Conservation (phyloP, 352 stramenopile genomes). For the Thraustotheca clavata region DNA sequence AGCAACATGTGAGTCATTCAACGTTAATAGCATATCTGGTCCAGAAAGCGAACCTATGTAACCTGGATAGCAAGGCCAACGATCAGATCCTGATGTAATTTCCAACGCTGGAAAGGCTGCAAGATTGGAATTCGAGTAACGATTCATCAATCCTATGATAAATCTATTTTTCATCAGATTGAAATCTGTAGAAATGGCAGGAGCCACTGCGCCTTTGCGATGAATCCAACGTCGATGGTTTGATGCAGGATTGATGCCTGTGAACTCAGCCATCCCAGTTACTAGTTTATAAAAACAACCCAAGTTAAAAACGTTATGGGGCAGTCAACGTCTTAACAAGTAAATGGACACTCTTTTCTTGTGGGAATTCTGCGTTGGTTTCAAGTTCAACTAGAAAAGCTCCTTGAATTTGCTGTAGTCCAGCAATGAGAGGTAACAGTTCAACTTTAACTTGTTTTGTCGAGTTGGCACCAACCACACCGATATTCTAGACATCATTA, state of each 20-base stretch:
- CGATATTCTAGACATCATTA: conserved; percentile 44
- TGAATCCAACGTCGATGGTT: not conserved
- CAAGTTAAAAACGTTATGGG: not conserved
- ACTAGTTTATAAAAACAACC: too few relatives aligned
- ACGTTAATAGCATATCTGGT: not conserved
- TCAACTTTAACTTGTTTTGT: conserved; percentile 39
- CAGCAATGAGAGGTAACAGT: conserved; percentile 55
- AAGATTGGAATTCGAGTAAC: not conserved
- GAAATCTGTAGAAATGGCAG: not conserved
- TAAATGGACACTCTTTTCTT: conserved; percentile 25
- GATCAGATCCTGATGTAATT: not conserved
- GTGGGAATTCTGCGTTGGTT: conserved; percentile 47
- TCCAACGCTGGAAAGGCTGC: not conserved
- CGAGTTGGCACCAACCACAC: conserved; percentile 38
- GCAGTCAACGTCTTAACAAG: conserved; percentile 18
- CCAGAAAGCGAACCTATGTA: not conserved
- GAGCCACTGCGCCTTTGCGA: not conserved
- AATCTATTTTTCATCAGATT: not conserved
- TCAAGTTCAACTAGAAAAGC: conserved; percentile 59
- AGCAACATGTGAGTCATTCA: not conserved
- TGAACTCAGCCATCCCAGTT: conserved; percentile 1
- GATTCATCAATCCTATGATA: not conserved
- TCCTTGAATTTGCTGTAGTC: conserved; percentile 51
- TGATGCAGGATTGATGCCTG: not conserved
- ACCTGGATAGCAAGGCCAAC: not conserved